Evolutionary conservation across 768 basidiomycete species (phyloP).

Genomic region (Dendrothele bispora): DNA sequence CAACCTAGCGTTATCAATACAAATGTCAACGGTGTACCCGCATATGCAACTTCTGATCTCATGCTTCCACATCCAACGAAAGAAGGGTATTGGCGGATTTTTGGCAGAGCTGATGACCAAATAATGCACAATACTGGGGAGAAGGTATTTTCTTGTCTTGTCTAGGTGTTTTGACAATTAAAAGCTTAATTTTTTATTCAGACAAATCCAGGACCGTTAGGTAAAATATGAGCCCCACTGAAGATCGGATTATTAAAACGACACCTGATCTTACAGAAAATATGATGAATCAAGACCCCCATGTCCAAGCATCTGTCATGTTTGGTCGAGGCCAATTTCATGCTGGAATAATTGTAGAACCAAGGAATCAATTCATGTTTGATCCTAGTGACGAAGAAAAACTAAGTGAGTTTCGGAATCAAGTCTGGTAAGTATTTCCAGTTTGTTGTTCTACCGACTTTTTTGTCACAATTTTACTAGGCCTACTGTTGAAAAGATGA

Average conservation of each 20-base stretch:
- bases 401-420: neutral
- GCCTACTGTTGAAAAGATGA: too few relatives aligned
- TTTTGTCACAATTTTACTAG: slow-evolving; percentile 12
- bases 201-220: too few relatives aligned
- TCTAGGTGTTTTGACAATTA: too few relatives aligned
- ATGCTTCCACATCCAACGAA: slow-evolving; percentile 42
- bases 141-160: slow-evolving; percentile 32
- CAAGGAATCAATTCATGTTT: slow-evolving; percentile 9
- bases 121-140: slow-evolving; percentile 27
- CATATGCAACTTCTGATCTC: slow-evolving; percentile 44
- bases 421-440: slow-evolving; percentile 4
- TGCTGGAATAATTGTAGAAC: slow-evolving; percentile 34
- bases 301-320: slow-evolving; percentile 34
- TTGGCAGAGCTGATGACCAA: slow-evolving; percentile 37
- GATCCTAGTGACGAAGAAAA: neutral
- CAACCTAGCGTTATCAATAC: neutral
- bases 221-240: slow-evolving; percentile 33
- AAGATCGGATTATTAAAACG: slow-evolving; percentile 13
- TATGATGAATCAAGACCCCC: slow-evolving; percentile 12
- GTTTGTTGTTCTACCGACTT: too few relatives aligned
- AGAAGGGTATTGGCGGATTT: slow-evolving; percentile 43
- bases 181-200: too few relatives aligned
- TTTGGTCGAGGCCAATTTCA: slow-evolving; percentile 42
- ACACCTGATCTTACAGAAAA: slow-evolving; percentile 24
- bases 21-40: too few relatives aligned